A percentile compares a stretch with the other conserved stretches of the same genome.
phyloP scores from a whole-genome alignment of 495 filamentous ascomycete species.

The Neurospora sp. region DNA sequence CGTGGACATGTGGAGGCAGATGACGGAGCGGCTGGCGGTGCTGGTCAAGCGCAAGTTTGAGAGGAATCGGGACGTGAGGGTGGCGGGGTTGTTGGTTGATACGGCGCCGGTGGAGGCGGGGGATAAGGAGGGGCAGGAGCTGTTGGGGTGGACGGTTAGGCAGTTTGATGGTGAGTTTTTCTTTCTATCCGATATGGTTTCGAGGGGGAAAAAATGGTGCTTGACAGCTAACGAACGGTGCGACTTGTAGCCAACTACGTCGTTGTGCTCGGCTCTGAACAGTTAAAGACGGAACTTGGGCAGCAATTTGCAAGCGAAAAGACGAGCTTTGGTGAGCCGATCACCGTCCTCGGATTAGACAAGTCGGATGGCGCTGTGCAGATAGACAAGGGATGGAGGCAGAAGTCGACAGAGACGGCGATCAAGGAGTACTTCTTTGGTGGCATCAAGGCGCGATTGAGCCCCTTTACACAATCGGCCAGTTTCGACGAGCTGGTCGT shows the following conservation, averaged over 20 bases:
- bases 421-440: slow-evolving; percentile 95
- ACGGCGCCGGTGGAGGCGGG: slow-evolving; percentile 59
- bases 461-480: slow-evolving; percentile 71
- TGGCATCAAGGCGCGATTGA: slow-evolving; percentile 61
- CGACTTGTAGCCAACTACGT: slow-evolving; percentile 45
- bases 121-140: slow-evolving; percentile 48
- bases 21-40: slow-evolving; percentile 69
- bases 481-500: slow-evolving; percentile 63
- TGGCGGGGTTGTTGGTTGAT: slow-evolving; percentile 76
- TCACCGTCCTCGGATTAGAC: slow-evolving; percentile 66
- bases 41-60: slow-evolving; percentile 67
- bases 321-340: slow-evolving; percentile 46
- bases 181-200: background rate
- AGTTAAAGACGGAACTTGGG: slow-evolving; percentile 66
- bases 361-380: slow-evolving; percentile 86
- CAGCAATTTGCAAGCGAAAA: slow-evolving; percentile 60
- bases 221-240: slow-evolving; percentile 11
- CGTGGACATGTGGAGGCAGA: slow-evolving; percentile 55
- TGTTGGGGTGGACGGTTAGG: slow-evolving; percentile 71
- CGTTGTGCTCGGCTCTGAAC: slow-evolving; percentile 74
- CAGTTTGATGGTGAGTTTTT: slow-evolving; percentile 65
- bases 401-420: slow-evolving; percentile 55
- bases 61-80: slow-evolving; percentile 61
- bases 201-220: background rate
- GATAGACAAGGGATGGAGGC: slow-evolving; percentile 66